A percentile compares a stretch with the other conserved stretches of the same genome.
Conservation (phyloP, 768 basidiomycete genomes). For the Calocybe indica region DNA sequence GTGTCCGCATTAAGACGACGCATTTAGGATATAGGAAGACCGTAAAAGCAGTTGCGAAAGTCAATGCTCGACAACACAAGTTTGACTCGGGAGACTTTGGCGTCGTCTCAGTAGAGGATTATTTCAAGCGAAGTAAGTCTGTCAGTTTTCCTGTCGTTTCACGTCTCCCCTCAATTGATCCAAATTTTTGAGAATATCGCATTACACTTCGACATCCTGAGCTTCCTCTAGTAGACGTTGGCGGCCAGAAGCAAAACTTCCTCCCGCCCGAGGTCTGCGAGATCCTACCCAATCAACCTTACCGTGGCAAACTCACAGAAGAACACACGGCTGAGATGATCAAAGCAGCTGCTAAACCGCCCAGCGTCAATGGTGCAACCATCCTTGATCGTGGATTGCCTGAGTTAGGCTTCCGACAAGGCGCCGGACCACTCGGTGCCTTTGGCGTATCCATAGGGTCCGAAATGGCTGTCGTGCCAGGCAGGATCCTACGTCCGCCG, state of each 20-base stretch:
- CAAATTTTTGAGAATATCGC: conserved; percentile 47
- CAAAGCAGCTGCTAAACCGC: conserved; percentile 59
- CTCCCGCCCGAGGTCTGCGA: conserved; percentile 73
- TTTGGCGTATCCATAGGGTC: conserved; percentile 57
- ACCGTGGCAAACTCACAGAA: conserved; percentile 61
- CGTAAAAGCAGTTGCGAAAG: conserved; percentile 46
- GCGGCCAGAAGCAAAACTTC: conserved; percentile 37
- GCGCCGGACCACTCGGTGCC: conserved; percentile 34
- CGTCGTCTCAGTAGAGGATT: conserved; percentile 54
- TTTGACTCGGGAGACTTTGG: conserved; percentile 58
- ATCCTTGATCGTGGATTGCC: conserved; percentile 61
- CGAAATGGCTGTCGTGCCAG: conserved; percentile 69
- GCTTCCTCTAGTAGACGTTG: conserved; percentile 55
- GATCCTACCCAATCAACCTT: conserved; percentile 64
- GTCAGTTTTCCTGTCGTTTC: conserved; percentile 26
- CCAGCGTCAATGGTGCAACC: conserved; percentile 56
- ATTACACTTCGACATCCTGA: conserved; percentile 44
- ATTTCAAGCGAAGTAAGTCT: conserved; percentile 59
- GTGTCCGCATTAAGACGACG: conserved; percentile 57
- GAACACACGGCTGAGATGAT: conserved; percentile 75
- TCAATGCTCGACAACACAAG: conserved; percentile 39
- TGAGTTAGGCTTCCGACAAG: conserved; percentile 49
- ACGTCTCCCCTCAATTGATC: background rate
- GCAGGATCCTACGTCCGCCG: conserved; percentile 60
- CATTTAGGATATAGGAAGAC: conserved; percentile 77